Evolutionary conservation across 2,329 filamentous ascomycete genomes (phyloP), one percentile per base, ranked within the genome.

Genomic region (Botrytis sinoallii): DNA sequence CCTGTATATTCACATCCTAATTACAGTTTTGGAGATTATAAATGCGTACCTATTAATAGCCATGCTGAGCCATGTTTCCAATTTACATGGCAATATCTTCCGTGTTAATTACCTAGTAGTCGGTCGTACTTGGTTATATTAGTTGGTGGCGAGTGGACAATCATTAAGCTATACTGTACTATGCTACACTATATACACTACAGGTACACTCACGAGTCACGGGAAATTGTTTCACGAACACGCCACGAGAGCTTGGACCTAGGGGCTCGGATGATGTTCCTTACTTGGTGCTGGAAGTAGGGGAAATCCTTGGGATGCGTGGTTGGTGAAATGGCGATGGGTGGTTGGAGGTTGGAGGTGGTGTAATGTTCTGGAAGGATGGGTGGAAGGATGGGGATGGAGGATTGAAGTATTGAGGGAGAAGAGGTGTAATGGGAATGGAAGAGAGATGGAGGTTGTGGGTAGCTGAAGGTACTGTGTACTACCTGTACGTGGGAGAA

Each of bases 311-410:
- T 60, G 57, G 57, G 57, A 46, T 35, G 2, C 32, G 35, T 20
- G 29, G 18, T 60, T 25, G 18, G 57, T 35, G 57, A 25, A 12
- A 35, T 32, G 10, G 29, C 1, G 18, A 25, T 35, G 32, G 29
- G 57, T 59, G 59, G 5, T 18, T 42, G 35, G 60, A 63, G 59
- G 5, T 18, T 42, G 35, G 60, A 63, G 35, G 35, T 25, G 32
- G 35, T 61, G 32, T 38, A 35, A 40, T 64, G 61, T 64, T 64
- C 61, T 64, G 25, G 61, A 64, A 64, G 38, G 38, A 64, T 64
- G 25, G 60, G 60, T 29, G 25, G 14, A n/a, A 42, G 18, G 7
- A n/a, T 29, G 9, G 60, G 42, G 22, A 25, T 29, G 25, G 42
- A 29, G 60, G 60, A 63, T 40, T 1, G 35, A 38, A 4, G 20